Percentiles rank a stretch among this genome's conserved stretches.
These are phyloP conservation scores for Podaxis rugospora DNA, from an alignment of 768 basidiomycete genomes.

Conservation along the genomic window DNA sequence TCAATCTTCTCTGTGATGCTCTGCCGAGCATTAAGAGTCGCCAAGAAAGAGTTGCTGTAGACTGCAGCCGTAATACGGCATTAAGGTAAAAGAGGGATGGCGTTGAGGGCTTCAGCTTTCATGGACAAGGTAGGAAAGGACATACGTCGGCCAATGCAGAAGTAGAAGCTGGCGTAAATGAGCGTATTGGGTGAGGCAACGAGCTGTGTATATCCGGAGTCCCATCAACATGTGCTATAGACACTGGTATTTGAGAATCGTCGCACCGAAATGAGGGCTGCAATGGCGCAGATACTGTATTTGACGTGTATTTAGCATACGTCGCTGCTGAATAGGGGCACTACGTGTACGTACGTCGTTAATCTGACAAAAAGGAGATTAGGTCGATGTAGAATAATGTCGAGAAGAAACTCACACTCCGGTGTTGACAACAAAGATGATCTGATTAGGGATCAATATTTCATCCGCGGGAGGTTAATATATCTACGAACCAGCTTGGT, in stretches of 20 bases:
- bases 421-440: constrained; percentile 52
- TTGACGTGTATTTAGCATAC: background rate
- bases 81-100: background rate
- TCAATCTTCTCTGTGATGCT: constrained; percentile 27
- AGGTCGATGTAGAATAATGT: background rate
- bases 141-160: constrained; percentile 45
- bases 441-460: constrained; percentile 21
- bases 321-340: background rate
- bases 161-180: constrained; percentile 50
- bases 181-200: constrained; percentile 37
- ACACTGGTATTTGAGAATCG: background rate
- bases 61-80: constrained; percentile 21
- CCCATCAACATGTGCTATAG: background rate
- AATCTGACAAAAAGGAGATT: constrained; percentile 20
- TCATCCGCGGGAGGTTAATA: background rate
- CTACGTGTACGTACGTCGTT: constrained; percentile 26
- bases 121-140: constrained; percentile 7
- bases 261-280: constrained; percentile 43
- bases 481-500: constrained; percentile 33
- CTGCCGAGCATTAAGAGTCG: constrained; percentile 45
- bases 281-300: constrained; percentile 39
- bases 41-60: constrained; percentile 49
- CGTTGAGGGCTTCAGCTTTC: background rate
- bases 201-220: constrained; percentile 17
- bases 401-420: constrained; percentile 31